Percentiles rank a stretch among this genome's conserved stretches.
These are phyloP conservation scores for Aspergillus asperescens DNA, from an alignment of 495 filamentous ascomycete genomes.

Conservation along the genomic window DNA sequence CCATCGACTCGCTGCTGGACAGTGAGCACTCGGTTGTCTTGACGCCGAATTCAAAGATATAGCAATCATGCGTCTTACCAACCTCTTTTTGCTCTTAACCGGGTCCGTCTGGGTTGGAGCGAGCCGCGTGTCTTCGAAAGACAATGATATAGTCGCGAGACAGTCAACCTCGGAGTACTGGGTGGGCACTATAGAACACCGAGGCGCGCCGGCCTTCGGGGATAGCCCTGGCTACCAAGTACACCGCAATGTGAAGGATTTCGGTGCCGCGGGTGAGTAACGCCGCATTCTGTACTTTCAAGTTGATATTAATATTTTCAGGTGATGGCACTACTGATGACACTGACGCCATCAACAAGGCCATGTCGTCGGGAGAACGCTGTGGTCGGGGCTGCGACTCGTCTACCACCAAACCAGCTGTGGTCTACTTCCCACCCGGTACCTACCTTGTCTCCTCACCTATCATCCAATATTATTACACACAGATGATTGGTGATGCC, in stretches of 20 bases:
- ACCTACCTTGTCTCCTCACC: slow-evolving; percentile 67
- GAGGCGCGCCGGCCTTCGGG: slow-evolving; percentile 64
- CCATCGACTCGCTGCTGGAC: slow-evolving; percentile 33
- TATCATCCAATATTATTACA: slow-evolving; percentile 71
- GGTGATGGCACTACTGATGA: slow-evolving; percentile 80
- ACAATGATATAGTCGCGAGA: slow-evolving; percentile 9
- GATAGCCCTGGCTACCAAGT: slow-evolving; percentile 57
- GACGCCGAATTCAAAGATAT: slow-evolving; percentile 27
- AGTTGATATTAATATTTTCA: slow-evolving; percentile 24
- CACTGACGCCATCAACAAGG: slow-evolving; percentile 81
- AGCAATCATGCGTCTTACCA: slow-evolving; percentile 30
- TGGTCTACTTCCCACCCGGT: slow-evolving; percentile 78
- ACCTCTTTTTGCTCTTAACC: slow-evolving; percentile 36
- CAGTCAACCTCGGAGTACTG: slow-evolving; percentile 53
- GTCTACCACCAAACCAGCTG: slow-evolving; percentile 65
- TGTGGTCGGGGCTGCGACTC: slow-evolving; percentile 78
- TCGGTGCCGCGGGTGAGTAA: slow-evolving; percentile 60
- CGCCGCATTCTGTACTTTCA: slow-evolving; percentile 15
- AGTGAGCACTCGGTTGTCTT: slow-evolving; percentile 25
- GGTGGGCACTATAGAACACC: slow-evolving; percentile 65
- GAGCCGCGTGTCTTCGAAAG: slow-evolving; percentile 30
- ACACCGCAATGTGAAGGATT: slow-evolving; percentile 85
- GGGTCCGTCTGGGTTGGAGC: slow-evolving; percentile 40
- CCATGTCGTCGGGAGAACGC: slow-evolving; percentile 69
- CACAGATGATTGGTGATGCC: slow-evolving; percentile 75